A percentile compares a stretch with the other conserved stretches of the same genome.
Evolutionary conservation across 305 asterid genomes (phyloP).

Genomic region (Fraxinus sp.): DNA sequence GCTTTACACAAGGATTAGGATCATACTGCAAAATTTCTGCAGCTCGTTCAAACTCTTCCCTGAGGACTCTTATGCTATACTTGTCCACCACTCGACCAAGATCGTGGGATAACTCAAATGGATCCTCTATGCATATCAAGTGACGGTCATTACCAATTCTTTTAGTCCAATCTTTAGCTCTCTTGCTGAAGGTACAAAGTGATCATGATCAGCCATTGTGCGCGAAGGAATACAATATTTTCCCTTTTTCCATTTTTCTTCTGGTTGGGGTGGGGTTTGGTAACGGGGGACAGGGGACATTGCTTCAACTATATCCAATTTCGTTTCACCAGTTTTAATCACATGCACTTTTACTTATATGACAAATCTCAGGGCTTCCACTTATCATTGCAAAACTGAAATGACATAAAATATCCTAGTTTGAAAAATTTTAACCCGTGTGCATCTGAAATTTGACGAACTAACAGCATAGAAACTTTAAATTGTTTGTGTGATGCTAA

Average conservation of each 20-base stretch:
- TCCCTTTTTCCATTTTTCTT: neutral
- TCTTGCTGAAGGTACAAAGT: conserved; percentile 50
- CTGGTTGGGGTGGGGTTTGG: neutral
- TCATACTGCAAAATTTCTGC: conserved; percentile 78
- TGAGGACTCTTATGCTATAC: conserved; percentile 72
- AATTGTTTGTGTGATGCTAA: neutral
- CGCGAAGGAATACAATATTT: neutral
- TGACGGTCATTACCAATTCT: conserved; percentile 93
- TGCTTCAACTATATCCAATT: neutral
- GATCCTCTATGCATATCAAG: conserved; percentile 97
- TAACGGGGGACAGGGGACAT: neutral
- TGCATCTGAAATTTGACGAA: neutral
- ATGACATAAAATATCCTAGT: neutral
- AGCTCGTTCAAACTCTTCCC: conserved; percentile 95
- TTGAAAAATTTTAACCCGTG: neutral
- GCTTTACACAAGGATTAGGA: conserved; percentile 57
- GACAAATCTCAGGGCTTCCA: neutral
- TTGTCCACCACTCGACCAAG: conserved; percentile 95
- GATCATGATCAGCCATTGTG: neutral
- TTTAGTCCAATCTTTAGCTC: conserved; percentile 84
- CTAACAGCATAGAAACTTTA: neutral
- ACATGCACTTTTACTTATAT: neutral
- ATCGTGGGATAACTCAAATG: conserved; percentile 83
- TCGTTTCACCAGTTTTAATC: neutral
- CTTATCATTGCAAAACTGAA: neutral